These are phyloP conservation scores for Phylloporus sp. DNA, from an alignment of 1,284 basidiomycete species.

Conservation along the genomic window DNA sequence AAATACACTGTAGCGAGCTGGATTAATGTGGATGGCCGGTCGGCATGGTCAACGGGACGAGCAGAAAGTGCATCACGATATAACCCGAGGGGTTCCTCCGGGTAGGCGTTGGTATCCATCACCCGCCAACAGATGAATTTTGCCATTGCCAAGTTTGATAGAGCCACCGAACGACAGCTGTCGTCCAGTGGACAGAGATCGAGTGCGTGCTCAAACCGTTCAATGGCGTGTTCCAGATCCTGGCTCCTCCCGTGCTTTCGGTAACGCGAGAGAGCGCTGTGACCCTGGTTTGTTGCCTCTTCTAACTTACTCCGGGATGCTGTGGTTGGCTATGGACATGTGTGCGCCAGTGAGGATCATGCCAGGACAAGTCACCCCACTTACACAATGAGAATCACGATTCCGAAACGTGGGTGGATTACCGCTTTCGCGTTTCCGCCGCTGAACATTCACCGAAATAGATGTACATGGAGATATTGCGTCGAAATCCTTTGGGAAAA, in stretches of 20 bases:
- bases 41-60: not conserved
- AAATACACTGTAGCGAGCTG: not conserved
- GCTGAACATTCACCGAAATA: not conserved
- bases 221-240: not conserved
- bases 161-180: not conserved
- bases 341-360: not conserved
- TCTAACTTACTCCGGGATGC: not conserved
- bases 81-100: not conserved
- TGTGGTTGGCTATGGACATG: not conserved
- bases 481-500: not conserved
- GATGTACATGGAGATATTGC: not conserved
- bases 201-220: not conserved
- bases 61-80: not conserved
- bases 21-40: not conserved
- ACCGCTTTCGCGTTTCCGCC: not conserved
- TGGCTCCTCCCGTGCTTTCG: not conserved
- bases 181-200: not conserved
- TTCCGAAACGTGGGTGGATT: too few species aligned
- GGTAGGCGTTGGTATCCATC: not conserved
- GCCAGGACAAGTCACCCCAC: not conserved
- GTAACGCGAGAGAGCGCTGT: not conserved
- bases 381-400: not conserved
- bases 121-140: not conserved
- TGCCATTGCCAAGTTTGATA: not conserved
- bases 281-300: not conserved